These are phyloP conservation scores for Botrytis hyacinthi DNA, from an alignment of 2,329 filamentous ascomycete species.

Conservation along the genomic window DNA sequence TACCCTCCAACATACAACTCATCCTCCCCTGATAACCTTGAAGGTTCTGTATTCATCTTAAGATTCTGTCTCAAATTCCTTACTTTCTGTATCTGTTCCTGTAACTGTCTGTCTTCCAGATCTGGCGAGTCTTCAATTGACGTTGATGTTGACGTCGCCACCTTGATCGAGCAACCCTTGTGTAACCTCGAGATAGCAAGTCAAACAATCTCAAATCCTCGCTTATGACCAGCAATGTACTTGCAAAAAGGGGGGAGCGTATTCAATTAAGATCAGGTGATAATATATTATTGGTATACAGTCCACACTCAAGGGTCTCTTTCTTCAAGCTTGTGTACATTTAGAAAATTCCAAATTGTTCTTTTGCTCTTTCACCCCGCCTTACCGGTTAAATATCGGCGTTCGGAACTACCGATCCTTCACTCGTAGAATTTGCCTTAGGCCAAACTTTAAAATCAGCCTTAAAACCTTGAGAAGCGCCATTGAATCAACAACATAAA, in stretches of 20 bases:
- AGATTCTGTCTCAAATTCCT: constrained; percentile 10
- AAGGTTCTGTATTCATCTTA: constrained; percentile 51
- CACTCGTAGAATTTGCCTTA: background rate
- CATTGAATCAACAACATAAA: background rate
- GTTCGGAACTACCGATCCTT: too few species aligned
- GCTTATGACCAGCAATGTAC: background rate
- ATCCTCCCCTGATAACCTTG: constrained; percentile 65
- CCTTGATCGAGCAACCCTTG: background rate
- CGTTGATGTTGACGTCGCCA: constrained; percentile 5
- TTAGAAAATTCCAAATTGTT: constrained; percentile 4
- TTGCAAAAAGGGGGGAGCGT: background rate
- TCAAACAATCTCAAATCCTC: constrained; percentile 6
- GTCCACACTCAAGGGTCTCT: background rate
- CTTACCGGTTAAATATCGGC: constrained; percentile 7
- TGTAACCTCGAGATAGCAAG: background rate
- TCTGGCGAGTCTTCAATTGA: background rate
- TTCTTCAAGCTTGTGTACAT: constrained; percentile 1
- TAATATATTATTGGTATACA: constrained; percentile 5
- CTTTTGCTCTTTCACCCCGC: constrained; percentile 5
- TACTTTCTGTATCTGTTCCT: constrained; percentile 10
- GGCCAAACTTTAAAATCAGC: background rate
- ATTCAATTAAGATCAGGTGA: background rate
- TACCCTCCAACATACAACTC: constrained; percentile 80
- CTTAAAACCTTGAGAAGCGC: background rate
- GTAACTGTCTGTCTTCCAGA: background rate